These are phyloP conservation scores for Talaromyces piceae DNA, from an alignment of 2,329 filamentous ascomycete species.

Conservation along the genomic window DNA sequence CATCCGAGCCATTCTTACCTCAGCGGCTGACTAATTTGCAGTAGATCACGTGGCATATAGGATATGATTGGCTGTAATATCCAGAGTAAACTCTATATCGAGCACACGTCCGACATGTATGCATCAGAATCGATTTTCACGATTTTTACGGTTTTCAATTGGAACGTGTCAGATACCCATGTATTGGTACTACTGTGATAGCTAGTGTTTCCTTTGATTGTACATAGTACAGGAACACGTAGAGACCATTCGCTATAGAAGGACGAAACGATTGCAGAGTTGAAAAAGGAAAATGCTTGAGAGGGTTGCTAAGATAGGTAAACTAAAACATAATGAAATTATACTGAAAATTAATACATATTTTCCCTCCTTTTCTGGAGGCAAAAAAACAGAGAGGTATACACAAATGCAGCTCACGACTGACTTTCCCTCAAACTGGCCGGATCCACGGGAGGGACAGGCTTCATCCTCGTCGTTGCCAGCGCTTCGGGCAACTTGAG, in stretches of 20 bases:
- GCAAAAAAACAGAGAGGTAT: not conserved
- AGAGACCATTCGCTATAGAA: too few relatives aligned
- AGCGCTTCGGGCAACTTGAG: constrained; percentile 60
- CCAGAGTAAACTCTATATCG: too few relatives aligned
- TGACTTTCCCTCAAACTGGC: constrained; percentile 19
- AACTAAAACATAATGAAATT: not conserved
- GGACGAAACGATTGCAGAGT: not conserved
- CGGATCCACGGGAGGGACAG: constrained; percentile 17
- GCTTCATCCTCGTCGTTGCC: constrained; percentile 23
- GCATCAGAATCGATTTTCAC: too few relatives aligned
- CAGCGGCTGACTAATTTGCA: not conserved
- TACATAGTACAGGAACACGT: too few relatives aligned
- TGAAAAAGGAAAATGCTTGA: not conserved
- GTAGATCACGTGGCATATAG: not conserved
- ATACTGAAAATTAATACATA: not conserved
- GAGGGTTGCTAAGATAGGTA: not conserved
- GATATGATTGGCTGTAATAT: too few relatives aligned
- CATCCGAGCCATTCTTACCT: not conserved
- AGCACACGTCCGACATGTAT: too few relatives aligned
- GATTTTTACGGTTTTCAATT: too few relatives aligned
- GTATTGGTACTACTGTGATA: too few relatives aligned
- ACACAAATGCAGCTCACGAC: not conserved
- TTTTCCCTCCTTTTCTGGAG: not conserved
- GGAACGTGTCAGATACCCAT: too few relatives aligned
- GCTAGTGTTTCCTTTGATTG: too few relatives aligned